Evolutionary conservation across 2,329 filamentous ascomycete genomes (phyloP), one percentile per base, ranked within the genome.

Genomic region (Teratosphaeria nubilosa): DNA sequence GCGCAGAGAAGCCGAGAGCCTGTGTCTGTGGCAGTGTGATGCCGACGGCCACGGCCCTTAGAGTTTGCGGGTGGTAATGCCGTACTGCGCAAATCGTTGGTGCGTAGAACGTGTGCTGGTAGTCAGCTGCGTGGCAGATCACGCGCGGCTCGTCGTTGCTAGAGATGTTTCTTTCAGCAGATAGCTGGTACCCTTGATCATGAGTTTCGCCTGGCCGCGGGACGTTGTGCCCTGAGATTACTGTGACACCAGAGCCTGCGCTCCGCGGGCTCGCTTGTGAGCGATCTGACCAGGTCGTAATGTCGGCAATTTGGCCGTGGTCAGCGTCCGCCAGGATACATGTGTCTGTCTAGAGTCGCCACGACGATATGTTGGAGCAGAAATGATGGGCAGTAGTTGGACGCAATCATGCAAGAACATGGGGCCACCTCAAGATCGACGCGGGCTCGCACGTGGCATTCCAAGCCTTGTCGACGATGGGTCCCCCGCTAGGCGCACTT

Each of bases 1-100:
- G 56, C 60, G 60, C 58, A 48, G 20, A 48, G 41, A 22, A n/a
- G 41, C 41, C 52, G 54, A 53, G 54, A 45, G 59, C 53, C 58
- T 56, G 59, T 27, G 27, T 60, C 56, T 58, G 48, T 57, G 30
- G 55, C 48, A 34, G 55, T 51, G 55, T 51, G 41, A 10, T 48
- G 41, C 20, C 41, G 41, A 48, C 41, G 41, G 41, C n/a, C 16
- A 48, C 41, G n/a, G 30, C 10, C 22, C 50, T 54, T 27, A n/a
- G n/a, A 34, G 30, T n/a, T 24, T 51, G 37, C 16, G 54, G 41
- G 50, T n/a, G 50, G 14, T 22, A 51, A 51, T 10, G 9, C 22
- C 50, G 11, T 14, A 22, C n/a, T 48, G 16, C 41, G 41, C 9
- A 48, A 22, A 1, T 24, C 20, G 41, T 22, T n/a, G n/a, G 41